A percentile compares a stretch with the other conserved stretches of the same genome.
Conservation (phyloP, 192 early-diverging fungal species). For the Backusella macrospora region DNA sequence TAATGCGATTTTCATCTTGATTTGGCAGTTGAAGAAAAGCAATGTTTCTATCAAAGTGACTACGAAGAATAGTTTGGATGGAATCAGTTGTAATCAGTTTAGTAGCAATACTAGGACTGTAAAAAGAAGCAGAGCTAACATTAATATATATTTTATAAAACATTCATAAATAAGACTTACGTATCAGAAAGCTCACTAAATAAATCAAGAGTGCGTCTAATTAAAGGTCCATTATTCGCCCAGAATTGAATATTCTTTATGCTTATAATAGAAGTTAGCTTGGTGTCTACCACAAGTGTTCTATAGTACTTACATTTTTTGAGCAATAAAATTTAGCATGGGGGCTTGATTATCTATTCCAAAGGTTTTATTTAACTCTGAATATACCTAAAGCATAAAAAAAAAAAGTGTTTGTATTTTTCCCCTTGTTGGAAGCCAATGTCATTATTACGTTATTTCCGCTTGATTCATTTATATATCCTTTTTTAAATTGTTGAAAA, state of each 20-base stretch:
- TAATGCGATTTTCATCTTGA: constrained; percentile 62
- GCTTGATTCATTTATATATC: constrained; percentile 75
- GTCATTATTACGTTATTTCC: constrained; percentile 33
- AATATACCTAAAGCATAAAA: constrained; percentile 54
- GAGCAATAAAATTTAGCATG: constrained; percentile 63
- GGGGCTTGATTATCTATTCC: constrained; percentile 62
- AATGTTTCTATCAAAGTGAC: constrained; percentile 71
- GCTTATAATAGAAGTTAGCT: constrained; percentile 37
- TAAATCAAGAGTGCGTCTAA: constrained; percentile 65
- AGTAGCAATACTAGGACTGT: constrained; percentile 70
- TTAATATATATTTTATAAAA: neutral
- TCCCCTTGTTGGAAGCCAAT: no score
- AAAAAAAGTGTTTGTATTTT: no score
- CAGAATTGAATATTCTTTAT: constrained; percentile 67
- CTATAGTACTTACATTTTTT: constrained; percentile 54
- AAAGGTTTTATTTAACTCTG: constrained; percentile 60
- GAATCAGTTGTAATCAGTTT: constrained; percentile 76
- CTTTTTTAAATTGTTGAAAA: constrained; percentile 73
- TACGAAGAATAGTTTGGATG: constrained; percentile 62
- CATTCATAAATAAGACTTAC: constrained; percentile 17
- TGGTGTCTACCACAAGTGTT: neutral
- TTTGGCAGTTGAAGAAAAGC: constrained; percentile 64
- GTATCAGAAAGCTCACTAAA: constrained; percentile 77
- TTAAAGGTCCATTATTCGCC: constrained; percentile 52
- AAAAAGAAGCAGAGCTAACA: neutral